Evolutionary conservation across 179 eudicot species (phyloP), one percentile per base, ranked within the genome.

Genomic region (Nepenthes alata): DNA sequence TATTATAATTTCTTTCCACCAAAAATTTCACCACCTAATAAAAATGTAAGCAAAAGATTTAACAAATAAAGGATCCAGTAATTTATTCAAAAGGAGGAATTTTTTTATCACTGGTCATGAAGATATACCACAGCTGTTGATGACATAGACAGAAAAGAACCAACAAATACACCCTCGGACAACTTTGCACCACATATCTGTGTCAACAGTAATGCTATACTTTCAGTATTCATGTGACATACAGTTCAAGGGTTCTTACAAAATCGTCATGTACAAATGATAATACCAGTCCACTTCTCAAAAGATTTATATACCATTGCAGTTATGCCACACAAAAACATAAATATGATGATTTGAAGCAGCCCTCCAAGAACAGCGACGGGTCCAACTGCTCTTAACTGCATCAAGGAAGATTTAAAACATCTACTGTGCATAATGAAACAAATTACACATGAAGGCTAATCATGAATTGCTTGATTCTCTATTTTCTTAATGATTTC

Each of bases 301-400:
- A 34, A 44, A 47, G 37, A 45, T 54, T n/a, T 34, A 63, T 48
- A 51, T 82, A 94, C 99, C 99, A 78, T 47, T 44, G 99, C 95
- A 72, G 81, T 82, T 68, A 85, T 68, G 69, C 94, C 94, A 70
- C 94, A 87, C 72, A 94, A 66, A 61, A 87, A 80, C 87, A 87
- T 90, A 65, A 94, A 77, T 47, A 80, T 81, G 72, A 83, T 72
- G 68, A 94, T 87, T 66, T 94, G 99, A 71, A 87, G 84, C 68
- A 89, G 74, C 67, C 99, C 99, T 58, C 99, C 99, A 59, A 94
- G 81, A 77, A 85, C 91, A 74, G 99, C 95, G 66, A 94, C 99
- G 54, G 93, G 84, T 57, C 99, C 99, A 61, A 94, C 99, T 61
- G 80, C 91, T 81, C 90, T 85, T 73, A 90, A 75, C 99, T 94